Base-by-base conservation (phyloP, 148 eudicot species). In the Nepenthes gracilis region DNA sequence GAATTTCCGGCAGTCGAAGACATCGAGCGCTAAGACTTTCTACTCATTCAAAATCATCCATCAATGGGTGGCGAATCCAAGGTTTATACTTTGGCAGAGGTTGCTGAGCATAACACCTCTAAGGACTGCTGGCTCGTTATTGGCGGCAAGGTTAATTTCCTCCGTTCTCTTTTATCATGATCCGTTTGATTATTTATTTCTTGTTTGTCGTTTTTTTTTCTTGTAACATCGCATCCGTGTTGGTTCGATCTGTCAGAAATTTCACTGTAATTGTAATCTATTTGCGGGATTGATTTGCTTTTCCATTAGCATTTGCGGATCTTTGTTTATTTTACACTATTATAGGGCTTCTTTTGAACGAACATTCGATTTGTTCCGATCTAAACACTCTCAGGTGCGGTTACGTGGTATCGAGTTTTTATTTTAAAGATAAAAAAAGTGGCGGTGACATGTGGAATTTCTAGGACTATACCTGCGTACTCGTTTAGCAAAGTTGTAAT, bases 71-170 rank as follows among this genome's bases (percentile, higher is more conserved):
- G 68, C 59, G 79, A 77, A 33, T 69, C 73, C 53, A 91, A 85
- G 72, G 66, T 87, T 32, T 85, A 67, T 54, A 70, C 81, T 70
- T 77, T 91, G 73, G 71, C 87, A 33, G 85, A 91, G 67, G 90
- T 87, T 60, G 67, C 96, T 51, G 74, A 77, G 60, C 97, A 91
- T 70, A 80, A 76, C 70, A 66, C 65, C 68, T 12, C 82, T 68
- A 78, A 83, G 63, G 97, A 91, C 61, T 91, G 97, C 32, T 91
- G 97, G 97, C 87, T 91, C 55, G 64, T 87, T 58, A 87, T 91
- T 50, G 58, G 70, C 57, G 96, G 92, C 67, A 91, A 91, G 97
- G 97, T 90, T 47, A 2, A 33, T 9, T 51, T 62, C 58, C 59
- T 36, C 43, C 13, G 35, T 36, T 13, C 36, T 55, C 6, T 67